These are phyloP conservation scores for Leptodontidium sp. DNA, from an alignment of 2,329 filamentous ascomycete species.

Conservation along the genomic window DNA sequence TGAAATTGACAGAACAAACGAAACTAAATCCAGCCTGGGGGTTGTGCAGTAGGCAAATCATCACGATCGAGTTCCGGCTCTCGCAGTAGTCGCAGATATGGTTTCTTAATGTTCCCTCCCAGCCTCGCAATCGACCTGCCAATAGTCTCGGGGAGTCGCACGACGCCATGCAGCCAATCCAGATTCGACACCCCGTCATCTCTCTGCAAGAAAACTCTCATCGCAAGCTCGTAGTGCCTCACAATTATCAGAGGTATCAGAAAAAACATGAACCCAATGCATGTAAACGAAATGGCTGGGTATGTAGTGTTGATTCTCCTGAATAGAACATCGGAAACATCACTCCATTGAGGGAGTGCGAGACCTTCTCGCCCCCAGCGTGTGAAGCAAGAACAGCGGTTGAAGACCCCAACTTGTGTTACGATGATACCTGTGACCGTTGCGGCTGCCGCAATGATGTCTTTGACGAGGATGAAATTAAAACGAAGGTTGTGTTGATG, in stretches of 20 bases:
- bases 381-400: slow-evolving; percentile 25
- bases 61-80: not conserved
- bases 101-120: not conserved
- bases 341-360: slow-evolving; percentile 10
- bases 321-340: slow-evolving; percentile 4
- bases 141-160: slow-evolving; percentile 4
- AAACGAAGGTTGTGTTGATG: not conserved
- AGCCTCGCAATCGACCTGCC: not conserved
- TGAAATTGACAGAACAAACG: not conserved
- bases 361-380: slow-evolving; percentile 21
- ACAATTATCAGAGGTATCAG: slow-evolving; percentile 7
- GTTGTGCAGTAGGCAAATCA: slow-evolving; percentile 1
- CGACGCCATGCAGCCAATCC: slow-evolving; percentile 1
- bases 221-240: slow-evolving; percentile 21
- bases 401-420: slow-evolving; percentile 26
- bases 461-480: not conserved
- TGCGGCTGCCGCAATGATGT: not conserved
- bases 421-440: slow-evolving; percentile 22
- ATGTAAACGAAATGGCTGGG: slow-evolving; percentile 24
- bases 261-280: slow-evolving; percentile 16
- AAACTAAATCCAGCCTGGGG: not conserved
- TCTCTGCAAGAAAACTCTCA: slow-evolving; percentile 17
- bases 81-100: not conserved
- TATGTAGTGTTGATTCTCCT: slow-evolving; percentile 17
- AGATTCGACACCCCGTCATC: slow-evolving; percentile 22